Percentiles rank a stretch among this genome's conserved stretches.
Conservation (phyloP, 2,329 filamentous ascomycete genomes). For the Hypomyces perniciosus region DNA sequence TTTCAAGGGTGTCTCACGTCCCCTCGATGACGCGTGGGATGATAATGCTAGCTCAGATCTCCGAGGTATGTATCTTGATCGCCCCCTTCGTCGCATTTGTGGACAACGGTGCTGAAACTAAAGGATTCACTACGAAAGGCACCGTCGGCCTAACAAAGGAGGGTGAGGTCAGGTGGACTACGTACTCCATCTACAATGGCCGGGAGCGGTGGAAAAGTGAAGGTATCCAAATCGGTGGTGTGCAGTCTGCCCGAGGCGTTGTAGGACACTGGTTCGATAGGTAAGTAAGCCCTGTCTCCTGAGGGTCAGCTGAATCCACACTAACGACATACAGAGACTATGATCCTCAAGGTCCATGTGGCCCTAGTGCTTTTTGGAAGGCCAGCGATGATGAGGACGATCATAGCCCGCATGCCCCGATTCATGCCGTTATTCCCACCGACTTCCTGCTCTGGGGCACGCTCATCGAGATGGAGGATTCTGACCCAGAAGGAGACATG, state of each 20-base stretch:
- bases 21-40: conserved; percentile 59
- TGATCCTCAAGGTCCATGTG: conserved; percentile 62
- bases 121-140: conserved; percentile 36
- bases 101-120: conserved; percentile 16
- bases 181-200: conserved; percentile 56
- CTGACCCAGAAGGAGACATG: conserved; percentile 22
- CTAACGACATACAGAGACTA: conserved; percentile 45
- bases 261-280: conserved; percentile 75
- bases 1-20: conserved; percentile 57
- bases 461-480: conserved; percentile 18
- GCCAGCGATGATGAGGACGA: conserved; percentile 42
- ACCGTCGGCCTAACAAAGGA: conserved; percentile 59
- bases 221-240: conserved; percentile 66
- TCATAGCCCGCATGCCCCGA: conserved; percentile 13
- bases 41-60: conserved; percentile 63
- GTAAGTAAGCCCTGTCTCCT: conserved; percentile 32
- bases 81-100: no score
- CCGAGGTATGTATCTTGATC: conserved; percentile 44
- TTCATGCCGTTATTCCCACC: conserved; percentile 26
- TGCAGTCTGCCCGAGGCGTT: conserved; percentile 59
- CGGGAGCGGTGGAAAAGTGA: conserved; percentile 72
- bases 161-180: conserved; percentile 71
- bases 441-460: conserved; percentile 27
- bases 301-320: background rate
- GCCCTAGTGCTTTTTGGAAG: conserved; percentile 76